Evolutionary conservation across 768 basidiomycete species (phyloP), one percentile per base, ranked within the genome.

Genomic region (Candolleomyces aberdarensis): DNA sequence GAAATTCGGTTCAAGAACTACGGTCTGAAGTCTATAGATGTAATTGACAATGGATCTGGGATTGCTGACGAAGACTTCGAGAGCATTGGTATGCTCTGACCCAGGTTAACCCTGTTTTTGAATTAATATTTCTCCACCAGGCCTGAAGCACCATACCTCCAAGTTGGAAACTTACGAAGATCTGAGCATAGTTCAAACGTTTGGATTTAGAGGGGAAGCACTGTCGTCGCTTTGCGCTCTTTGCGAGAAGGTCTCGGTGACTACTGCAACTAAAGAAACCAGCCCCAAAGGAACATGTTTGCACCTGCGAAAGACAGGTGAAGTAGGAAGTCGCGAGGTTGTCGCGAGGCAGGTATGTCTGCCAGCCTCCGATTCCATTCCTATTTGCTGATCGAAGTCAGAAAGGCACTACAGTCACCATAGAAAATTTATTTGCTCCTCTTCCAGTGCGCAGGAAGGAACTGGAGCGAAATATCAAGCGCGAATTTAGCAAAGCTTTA

Each of bases 131-230:
- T 5, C 32, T 31, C 39, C 61, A 26, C 63, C 59, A 96, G 96
- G 86, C 0, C 76, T 96, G 61, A 98, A 97, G 70, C 92, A 97
- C 67, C 86, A 94, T 69, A 99, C 96, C 0, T 98, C 96, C 6
- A 99, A 99, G 72, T 78, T 99, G 0, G 73, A 85, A 3, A 83
- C 86, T 0, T 94, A 89, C 68, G 74, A 83, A 3, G 92, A 94
- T 69, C 83, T 98, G 3, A 76, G 83, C 2, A 75, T 80, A 0
- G 85, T 98, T 10, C 74, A 76, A 5, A 94, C 94, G 0, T 97
- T 98, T 71, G 96, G 96, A 0, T 99, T 98, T 70, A 84, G 97
- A 41, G 97, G 97, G 15, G 97, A 99, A 75, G 97, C 97, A 0
- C 78, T 99, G 0, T 94, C 94, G 7, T 95, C 96, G 3, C 80